Base-by-base conservation (phyloP, 768 basidiomycete genomes). In the Tylopilus balloui region DNA sequence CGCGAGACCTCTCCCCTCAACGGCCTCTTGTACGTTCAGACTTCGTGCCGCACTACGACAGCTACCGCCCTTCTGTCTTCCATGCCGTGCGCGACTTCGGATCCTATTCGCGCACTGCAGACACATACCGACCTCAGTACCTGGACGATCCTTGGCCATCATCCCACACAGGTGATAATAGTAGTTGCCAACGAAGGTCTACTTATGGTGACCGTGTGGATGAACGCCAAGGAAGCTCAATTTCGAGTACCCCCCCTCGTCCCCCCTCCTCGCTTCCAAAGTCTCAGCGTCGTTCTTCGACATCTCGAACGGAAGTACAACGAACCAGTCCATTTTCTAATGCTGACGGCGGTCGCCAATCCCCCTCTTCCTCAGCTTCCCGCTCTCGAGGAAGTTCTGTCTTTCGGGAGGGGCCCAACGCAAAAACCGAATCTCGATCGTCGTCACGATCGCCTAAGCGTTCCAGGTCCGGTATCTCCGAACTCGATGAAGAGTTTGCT, bases 41-140 rank as follows among this genome's bases (percentile, higher is more conserved):
- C 53, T 66, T 66, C 19, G 52, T 60, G 4, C 44, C 60, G n/a
- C 67, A 67, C 44, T 48, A 64, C 41, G 81, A 84, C 54, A 74
- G 75, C 21, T 81, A 81, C 67, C 75, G 78, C 40, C 78, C 79
- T 43, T 49, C 61, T 39, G 21, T 49, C 34, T 39, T 69, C 34
- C 68, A 69, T 48, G 63, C 57, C 42, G 67, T 72, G 40, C 69
- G 74, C 54, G 74, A 77, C 34, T 56, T 68, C 8, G 69, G 69
- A 41, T 63, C 73, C 21, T 61, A 67, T 48, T 61, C 66, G 17
- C 53, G 61, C 56, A 44, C 71, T 64, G 64, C 64, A 41, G 75
- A 86, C 60, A 74, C 72, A 7, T 83, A 85, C 56, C 70, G 81
- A 48, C 81, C 80, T 20, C 61, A 59, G 32, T 75, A 77, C 50